Percentiles rank a stretch among this genome's conserved stretches.
These are phyloP conservation scores for Heterobasidion occidentale DNA, from an alignment of 1,284 basidiomycete species.

Conservation along the genomic window DNA sequence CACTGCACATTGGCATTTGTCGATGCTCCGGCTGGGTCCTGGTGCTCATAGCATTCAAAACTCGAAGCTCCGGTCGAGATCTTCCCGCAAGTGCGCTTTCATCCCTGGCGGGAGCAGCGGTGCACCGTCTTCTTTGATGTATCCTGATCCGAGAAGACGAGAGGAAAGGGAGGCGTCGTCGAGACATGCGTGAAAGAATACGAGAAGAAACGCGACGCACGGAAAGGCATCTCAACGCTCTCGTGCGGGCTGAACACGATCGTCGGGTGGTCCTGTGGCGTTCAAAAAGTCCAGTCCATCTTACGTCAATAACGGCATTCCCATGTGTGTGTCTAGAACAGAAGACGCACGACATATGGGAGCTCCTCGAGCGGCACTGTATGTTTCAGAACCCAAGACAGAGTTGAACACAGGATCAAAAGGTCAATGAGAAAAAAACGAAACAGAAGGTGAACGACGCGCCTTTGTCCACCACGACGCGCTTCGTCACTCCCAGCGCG, in stretches of 20 bases:
- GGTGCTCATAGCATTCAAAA: slow-evolving; percentile 32
- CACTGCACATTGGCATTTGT: no score
- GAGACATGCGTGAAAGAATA: no score
- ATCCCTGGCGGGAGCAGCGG: slow-evolving; percentile 80
- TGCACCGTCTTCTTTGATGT: slow-evolving; percentile 40
- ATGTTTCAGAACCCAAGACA: no score
- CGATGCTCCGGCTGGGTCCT: no score
- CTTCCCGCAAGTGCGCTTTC: slow-evolving; percentile 76
- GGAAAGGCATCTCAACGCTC: slow-evolving; percentile 92
- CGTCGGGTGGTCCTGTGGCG: slow-evolving; percentile 75
- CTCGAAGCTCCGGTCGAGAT: slow-evolving; percentile 83
- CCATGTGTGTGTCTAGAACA: background rate
- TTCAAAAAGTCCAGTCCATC: background rate
- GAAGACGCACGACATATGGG: slow-evolving; percentile 51
- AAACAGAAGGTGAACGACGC: no score
- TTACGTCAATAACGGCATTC: background rate
- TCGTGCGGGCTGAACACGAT: slow-evolving; percentile 79
- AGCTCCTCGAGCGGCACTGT: slow-evolving; percentile 64
- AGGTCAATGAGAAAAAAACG: slow-evolving; percentile 21
- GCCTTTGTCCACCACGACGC: slow-evolving; percentile 74
- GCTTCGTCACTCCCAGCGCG: slow-evolving; percentile 88
- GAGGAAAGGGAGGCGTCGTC: background rate
- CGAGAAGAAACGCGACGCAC: slow-evolving; percentile 36
- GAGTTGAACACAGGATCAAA: background rate
- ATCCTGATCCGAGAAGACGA: slow-evolving; percentile 35